Percentiles rank a stretch among this genome's conserved stretches.
Evolutionary conservation across 306 rosid genomes (phyloP).

Genomic region (Geum urbanum): DNA sequence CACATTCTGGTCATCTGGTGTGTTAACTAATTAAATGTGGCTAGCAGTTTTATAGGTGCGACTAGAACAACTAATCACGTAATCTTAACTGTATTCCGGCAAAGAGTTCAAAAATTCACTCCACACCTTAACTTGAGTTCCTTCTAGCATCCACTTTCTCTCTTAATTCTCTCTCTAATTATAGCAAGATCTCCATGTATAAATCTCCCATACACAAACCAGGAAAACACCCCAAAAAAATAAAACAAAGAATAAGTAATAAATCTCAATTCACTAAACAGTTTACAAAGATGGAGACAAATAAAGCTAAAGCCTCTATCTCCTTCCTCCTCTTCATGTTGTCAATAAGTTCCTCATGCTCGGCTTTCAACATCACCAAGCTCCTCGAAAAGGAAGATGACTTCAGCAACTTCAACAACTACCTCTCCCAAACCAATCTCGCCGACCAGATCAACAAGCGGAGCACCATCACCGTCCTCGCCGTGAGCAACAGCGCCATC

Average conservation of each 20-base stretch:
- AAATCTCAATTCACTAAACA: neutral
- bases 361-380: conserved; percentile 9
- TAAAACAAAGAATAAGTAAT: neutral
- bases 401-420: neutral
- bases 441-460: conserved; percentile 7
- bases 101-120: neutral
- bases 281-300: neutral
- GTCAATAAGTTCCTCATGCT: neutral
- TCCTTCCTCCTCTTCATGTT: neutral
- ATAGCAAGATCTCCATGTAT: neutral
- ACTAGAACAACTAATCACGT: neutral
- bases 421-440: neutral
- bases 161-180: neutral
- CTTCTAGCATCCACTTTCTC: neutral
- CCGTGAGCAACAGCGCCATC: conserved; percentile 26
- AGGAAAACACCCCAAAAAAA: neutral
- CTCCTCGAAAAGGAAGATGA: neutral
- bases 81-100: neutral
- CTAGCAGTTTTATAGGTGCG: neutral
- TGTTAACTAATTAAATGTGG: conserved; percentile 3
- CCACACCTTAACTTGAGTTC: conserved; percentile 1
- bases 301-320: neutral
- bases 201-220: neutral
- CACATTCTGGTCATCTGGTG: neutral
- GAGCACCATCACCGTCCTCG: conserved; percentile 7